Percentiles rank a stretch among this genome's conserved stretches.
Evolutionary conservation across 768 basidiomycete genomes (phyloP).

Genomic region (Galerina sulciceps): DNA sequence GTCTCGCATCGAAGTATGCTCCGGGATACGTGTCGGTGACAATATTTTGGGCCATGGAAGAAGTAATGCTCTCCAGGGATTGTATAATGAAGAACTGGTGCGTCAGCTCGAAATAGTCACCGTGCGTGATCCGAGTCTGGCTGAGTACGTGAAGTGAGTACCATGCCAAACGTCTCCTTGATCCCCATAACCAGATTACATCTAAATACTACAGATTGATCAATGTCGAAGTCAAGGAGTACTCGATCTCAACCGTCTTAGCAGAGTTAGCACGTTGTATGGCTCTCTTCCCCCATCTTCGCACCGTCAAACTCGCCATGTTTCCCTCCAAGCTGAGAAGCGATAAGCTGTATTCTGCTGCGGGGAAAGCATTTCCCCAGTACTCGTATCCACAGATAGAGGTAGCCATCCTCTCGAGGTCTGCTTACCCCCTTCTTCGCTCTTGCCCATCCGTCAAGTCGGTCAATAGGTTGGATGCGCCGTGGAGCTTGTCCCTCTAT

Average conservation of each 20-base stretch:
- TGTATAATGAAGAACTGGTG: slow-evolving; percentile 3
- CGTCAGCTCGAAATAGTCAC: slow-evolving; percentile 15
- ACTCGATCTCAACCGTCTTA: slow-evolving; percentile 10
- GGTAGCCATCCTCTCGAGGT: neutral
- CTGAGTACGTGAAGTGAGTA: slow-evolving; percentile 8
- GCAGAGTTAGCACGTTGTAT: slow-evolving; percentile 27
- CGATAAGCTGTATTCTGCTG: neutral
- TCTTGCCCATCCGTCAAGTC: neutral
- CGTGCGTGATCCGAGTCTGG: slow-evolving; percentile 11
- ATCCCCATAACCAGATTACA: neutral
- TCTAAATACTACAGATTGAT: slow-evolving; percentile 9
- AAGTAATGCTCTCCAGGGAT: neutral
- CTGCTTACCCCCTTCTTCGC: neutral
- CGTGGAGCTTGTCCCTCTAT: neutral
- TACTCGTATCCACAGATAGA: slow-evolving; percentile 2
- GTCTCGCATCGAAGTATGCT: neutral
- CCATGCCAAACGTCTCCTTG: neutral
- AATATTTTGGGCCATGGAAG: neutral
- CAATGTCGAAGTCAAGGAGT: slow-evolving; percentile 17
- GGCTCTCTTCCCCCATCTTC: slow-evolving; percentile 23
- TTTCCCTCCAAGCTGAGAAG: no score
- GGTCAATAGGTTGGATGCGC: neutral
- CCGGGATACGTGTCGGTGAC: neutral
- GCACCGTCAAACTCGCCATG: slow-evolving; percentile 10
- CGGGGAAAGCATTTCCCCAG: neutral